Evolutionary conservation across 257 asterid genomes (phyloP).

Genomic region (Eucommia ulmoides): DNA sequence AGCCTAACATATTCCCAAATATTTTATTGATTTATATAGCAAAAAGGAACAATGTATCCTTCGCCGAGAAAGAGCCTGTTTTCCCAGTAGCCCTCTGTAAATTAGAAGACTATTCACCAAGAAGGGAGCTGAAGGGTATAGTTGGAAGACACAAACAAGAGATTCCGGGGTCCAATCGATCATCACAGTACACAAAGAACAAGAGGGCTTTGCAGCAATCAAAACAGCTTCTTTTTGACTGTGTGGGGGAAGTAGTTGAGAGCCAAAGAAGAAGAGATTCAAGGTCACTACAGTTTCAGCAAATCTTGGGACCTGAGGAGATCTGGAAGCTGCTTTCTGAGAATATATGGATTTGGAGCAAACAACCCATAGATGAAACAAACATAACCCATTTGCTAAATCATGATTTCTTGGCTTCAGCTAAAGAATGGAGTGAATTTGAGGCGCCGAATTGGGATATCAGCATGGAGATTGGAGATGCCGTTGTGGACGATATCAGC

Average conservation of each 20-base stretch:
- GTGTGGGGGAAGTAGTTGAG: constrained; percentile 46
- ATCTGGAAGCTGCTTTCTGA: constrained; percentile 51
- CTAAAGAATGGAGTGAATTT: constrained; percentile 26
- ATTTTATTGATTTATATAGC: too few relatives aligned
- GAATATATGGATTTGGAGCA: constrained; percentile 62
- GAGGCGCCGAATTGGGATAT: constrained; percentile 19
- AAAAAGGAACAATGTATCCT: too few relatives aligned
- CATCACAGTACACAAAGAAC: constrained; percentile 35
- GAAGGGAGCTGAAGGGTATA: neutral
- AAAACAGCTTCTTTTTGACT: too few relatives aligned
- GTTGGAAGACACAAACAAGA: constrained; percentile 1
- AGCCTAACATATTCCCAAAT: too few relatives aligned
- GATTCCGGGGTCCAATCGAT: neutral
- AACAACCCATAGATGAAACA: constrained; percentile 34
- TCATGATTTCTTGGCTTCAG: constrained; percentile 25
- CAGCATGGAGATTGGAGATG: constrained; percentile 33
- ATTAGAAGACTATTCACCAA: neutral
- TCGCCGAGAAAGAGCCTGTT: neutral
- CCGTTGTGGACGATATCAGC: constrained; percentile 39
- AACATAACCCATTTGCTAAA: constrained; percentile 20
- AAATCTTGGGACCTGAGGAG: constrained; percentile 46
- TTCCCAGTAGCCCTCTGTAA: constrained; percentile 12
- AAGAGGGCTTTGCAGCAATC: constrained; percentile 40
- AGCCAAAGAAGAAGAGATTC: constrained; percentile 22
- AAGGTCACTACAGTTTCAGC: constrained; percentile 19